A percentile compares a stretch with the other conserved stretches of the same genome.
Evolutionary conservation across 2,329 filamentous ascomycete species (phyloP).

Genomic region (Phyllosticta ampelicida): DNA sequence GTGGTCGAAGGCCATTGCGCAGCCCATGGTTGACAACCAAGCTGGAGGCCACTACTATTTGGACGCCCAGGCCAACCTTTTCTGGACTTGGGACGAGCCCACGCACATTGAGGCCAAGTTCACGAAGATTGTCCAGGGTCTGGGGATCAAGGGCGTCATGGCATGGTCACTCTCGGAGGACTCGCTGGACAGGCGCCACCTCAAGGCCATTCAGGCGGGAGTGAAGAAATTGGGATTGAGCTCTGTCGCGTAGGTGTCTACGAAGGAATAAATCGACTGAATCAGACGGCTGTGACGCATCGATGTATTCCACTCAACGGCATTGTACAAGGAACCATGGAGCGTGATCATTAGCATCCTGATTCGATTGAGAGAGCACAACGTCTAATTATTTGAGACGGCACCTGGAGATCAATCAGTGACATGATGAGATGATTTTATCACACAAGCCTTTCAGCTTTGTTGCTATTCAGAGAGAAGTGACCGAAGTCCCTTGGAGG

Average conservation of each 20-base stretch:
- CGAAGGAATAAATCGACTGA: neutral
- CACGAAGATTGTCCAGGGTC: slow-evolving; percentile 44
- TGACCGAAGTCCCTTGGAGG: neutral
- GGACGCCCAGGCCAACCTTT: slow-evolving; percentile 48
- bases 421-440: neutral
- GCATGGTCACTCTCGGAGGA: slow-evolving; percentile 68
- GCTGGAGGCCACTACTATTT: slow-evolving; percentile 59
- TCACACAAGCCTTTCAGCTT: neutral
- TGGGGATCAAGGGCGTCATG: slow-evolving; percentile 58
- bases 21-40: slow-evolving; percentile 46
- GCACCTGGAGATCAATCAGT: neutral
- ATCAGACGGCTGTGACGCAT: neutral
- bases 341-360: neutral
- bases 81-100: slow-evolving; percentile 66
- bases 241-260: neutral
- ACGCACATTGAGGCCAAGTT: slow-evolving; percentile 53
- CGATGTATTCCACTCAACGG: neutral
- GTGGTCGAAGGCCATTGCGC: slow-evolving; percentile 44
- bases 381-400: neutral
- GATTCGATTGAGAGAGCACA: neutral
- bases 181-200: slow-evolving; percentile 19
- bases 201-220: slow-evolving; percentile 2
- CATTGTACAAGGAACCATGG: neutral
- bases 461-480: neutral
- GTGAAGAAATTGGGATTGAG: neutral